Evolutionary conservation across 805 yeast species (phyloP).

Genomic region (Hanseniaspora lachancei): DNA sequence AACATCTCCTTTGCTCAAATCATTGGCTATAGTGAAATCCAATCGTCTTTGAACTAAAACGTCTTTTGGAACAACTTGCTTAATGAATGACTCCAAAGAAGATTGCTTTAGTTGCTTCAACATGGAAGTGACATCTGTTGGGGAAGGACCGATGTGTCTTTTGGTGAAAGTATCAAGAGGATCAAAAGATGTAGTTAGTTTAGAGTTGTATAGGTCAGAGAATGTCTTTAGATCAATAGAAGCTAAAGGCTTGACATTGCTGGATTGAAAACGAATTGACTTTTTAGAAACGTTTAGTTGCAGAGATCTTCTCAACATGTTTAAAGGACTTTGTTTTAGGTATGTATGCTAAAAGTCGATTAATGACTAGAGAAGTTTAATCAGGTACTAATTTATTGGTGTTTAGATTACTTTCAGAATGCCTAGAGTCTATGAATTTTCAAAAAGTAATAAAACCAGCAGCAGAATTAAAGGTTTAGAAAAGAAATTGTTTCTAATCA

Average conservation of each 20-base stretch:
- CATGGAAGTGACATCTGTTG: constrained; percentile 52
- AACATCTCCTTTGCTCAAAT: constrained; percentile 34
- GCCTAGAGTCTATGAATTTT: too few species aligned
- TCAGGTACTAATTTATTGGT: neutral
- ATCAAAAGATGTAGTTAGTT: constrained; percentile 22
- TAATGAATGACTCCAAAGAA: constrained; percentile 58
- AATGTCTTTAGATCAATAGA: constrained; percentile 7
- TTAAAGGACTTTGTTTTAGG: neutral
- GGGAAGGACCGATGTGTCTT: constrained; percentile 80
- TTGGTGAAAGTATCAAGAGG: constrained; percentile 69
- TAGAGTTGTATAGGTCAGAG: constrained; percentile 13
- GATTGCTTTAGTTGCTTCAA: constrained; percentile 47
- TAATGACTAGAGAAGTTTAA: neutral
- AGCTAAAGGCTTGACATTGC: constrained; percentile 26
- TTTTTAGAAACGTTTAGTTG: neutral
- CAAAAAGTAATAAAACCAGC: too few species aligned
- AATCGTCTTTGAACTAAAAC: constrained; percentile 59
- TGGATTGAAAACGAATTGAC: constrained; percentile 14
- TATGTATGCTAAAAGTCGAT: neutral
- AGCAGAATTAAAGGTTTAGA: too few species aligned
- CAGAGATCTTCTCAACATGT: constrained; percentile 10
- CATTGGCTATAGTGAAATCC: constrained; percentile 27
- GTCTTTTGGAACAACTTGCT: constrained; percentile 61
- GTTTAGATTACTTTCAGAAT: too few species aligned
- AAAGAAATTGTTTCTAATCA: too few species aligned